Evolutionary conservation across 495 filamentous ascomycete species (phyloP), one percentile per base, ranked within the genome.

Genomic region (Gamarada debralockiae): DNA sequence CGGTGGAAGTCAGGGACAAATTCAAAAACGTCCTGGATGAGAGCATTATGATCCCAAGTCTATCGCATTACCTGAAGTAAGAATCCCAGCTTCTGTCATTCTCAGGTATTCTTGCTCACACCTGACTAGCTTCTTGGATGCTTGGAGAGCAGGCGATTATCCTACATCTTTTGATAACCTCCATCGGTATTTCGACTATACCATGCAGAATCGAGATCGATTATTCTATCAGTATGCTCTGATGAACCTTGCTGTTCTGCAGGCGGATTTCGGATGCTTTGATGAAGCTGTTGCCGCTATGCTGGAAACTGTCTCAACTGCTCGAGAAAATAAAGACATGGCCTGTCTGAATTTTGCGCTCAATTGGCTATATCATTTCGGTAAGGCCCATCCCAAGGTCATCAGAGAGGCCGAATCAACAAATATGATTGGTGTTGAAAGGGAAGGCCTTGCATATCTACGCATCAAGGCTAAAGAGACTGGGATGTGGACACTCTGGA

Each of bases 341-440:
- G 82, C 79, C 7, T 97, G 95, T 64, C 73, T 98, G 33, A 97
- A 96, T 67, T 97, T 96, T 69, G 89, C 89, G 39, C 79, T 97
- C 57, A 95, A 89, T 65, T 98, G 93, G 95, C 75, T 97, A n/a
- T 93, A 95, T 65, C 92, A 97, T 65, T 92, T 98, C 59, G 84
- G 85, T 24, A 86, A 90, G 61, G 81, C 87, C 0, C 90, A 95
- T 64, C 90, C 92, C 0, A 76, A 81, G 41, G 77, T 92, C 39
- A 83, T 92, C 59, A 78, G 77, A 24, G 80, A 84, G 38, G 73
- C 87, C 1, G 82, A 85, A 34, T 82, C 85, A 36, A 82, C 77
- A 53, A 86, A 83, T 39, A 82, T 89, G 76, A 69, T 90, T 12
- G 86, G 86, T 1, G 84, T 83, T 55, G 88, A 92, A 43, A 85